Evolutionary conservation across 495 filamentous ascomycete genomes (phyloP).

Genomic region (Bombardia bombarda): DNA sequence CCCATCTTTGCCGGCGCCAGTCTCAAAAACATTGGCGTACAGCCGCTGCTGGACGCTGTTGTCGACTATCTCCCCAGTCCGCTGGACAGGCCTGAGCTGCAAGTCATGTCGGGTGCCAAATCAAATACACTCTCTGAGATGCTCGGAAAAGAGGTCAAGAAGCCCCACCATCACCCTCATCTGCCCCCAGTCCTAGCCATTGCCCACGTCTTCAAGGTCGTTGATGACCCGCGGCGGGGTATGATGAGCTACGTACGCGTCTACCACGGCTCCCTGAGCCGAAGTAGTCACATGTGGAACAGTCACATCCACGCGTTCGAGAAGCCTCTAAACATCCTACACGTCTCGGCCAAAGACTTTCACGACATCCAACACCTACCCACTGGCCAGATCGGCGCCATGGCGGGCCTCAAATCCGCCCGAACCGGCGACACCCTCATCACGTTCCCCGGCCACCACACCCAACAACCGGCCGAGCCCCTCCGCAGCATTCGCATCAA

Average conservation of each 20-base stretch:
- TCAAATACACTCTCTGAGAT: constrained; percentile 44
- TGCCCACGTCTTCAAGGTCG: constrained; percentile 93
- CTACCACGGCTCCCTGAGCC: constrained; percentile 73
- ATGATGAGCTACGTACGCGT: constrained; percentile 89
- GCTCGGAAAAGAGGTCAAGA: constrained; percentile 40
- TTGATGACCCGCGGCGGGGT: constrained; percentile 77
- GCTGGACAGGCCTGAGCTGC: constrained; percentile 64
- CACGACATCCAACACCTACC: constrained; percentile 73
- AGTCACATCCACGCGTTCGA: constrained; percentile 79
- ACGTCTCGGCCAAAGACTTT: constrained; percentile 87
- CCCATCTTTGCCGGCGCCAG: constrained; percentile 90
- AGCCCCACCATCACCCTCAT: constrained; percentile 29
- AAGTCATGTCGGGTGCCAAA: constrained; percentile 58
- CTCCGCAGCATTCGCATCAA: constrained; percentile 72
- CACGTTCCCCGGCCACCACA: constrained; percentile 49
- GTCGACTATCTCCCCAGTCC: constrained; percentile 82
- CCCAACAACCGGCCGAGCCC: constrained; percentile 44
- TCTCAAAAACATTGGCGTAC: constrained; percentile 89
- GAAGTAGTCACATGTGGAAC: constrained; percentile 74
- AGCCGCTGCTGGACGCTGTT: constrained; percentile 84
- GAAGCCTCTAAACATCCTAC: constrained; percentile 69
- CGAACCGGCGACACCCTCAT: constrained; percentile 91
- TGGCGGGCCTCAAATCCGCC: constrained; percentile 80
- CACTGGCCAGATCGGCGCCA: constrained; percentile 92
- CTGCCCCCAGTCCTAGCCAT: constrained; percentile 56